Evolutionary conservation across 139 green algal species (phyloP).

Genomic region (Chlamydomonas sp.): DNA sequence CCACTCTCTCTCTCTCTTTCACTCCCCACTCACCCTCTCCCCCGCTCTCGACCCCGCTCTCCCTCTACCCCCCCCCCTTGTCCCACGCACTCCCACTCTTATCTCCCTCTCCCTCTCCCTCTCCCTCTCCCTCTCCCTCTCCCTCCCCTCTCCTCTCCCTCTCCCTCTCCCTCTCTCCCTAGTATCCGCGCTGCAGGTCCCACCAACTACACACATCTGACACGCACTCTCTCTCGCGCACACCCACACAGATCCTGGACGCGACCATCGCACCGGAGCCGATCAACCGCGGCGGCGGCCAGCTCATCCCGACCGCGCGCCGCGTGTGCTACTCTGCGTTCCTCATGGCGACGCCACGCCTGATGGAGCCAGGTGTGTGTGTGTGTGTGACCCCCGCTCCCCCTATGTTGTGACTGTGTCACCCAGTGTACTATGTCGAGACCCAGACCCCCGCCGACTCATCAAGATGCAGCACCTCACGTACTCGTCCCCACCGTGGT

Average conservation of each 20-base stretch:
- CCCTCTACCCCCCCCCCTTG: no score
- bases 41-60: no score
- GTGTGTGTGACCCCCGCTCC: slow-evolving; percentile 53
- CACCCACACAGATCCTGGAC: slow-evolving; percentile 56
- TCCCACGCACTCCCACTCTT: no score
- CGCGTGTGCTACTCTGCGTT: slow-evolving; percentile 90
- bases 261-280: slow-evolving; percentile 62
- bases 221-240: no score
- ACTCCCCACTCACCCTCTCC: no score
- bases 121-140: no score
- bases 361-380: slow-evolving; percentile 83
- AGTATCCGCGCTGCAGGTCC: no score
- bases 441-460: slow-evolving; percentile 79
- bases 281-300: slow-evolving; percentile 80
- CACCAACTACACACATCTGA: no score
- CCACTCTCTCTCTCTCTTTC: no score
- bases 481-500: slow-evolving; percentile 92
- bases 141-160: slow-evolving; percentile 31
- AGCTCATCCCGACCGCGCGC: slow-evolving; percentile 87
- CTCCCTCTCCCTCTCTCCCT: background rate
- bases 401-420: no score
- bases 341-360: slow-evolving; percentile 91
- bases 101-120: no score
- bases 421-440: slow-evolving; percentile 46
- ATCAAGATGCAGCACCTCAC: no score